Evolutionary conservation across 164 flowering plant species (phyloP).

Genomic region (Brasenia schreberi): DNA sequence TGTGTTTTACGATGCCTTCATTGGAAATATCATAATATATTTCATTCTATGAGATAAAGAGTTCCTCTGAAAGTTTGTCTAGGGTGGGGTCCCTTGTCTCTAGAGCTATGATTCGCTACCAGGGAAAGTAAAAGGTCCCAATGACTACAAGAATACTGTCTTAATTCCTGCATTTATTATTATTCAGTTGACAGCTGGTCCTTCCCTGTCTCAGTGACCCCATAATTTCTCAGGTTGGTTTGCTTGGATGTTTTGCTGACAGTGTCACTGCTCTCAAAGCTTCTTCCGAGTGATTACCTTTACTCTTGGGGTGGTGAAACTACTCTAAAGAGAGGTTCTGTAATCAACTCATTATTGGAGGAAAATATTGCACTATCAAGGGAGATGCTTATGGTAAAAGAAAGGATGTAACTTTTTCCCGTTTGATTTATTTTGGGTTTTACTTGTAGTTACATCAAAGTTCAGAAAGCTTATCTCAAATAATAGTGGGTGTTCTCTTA

Average conservation of each 20-base stretch:
- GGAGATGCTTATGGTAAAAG: conserved; percentile 36
- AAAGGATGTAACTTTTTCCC: neutral
- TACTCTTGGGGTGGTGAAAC: conserved; percentile 62
- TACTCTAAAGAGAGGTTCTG: conserved; percentile 39
- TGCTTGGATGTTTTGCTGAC: conserved; percentile 6
- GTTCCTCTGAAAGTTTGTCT: no score
- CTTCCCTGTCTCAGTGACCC: no score
- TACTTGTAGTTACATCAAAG: neutral
- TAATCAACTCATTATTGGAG: conserved; percentile 33
- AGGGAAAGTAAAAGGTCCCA: no score
- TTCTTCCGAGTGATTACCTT: conserved; percentile 36
- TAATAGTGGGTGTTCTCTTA: neutral
- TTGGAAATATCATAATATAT: no score
- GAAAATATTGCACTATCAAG: conserved; percentile 23
- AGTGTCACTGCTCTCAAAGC: conserved; percentile 36
- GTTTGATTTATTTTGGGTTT: no score
- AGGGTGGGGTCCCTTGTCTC: no score
- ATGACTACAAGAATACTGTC: neutral
- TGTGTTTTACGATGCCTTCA: no score
- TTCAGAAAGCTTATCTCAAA: neutral
- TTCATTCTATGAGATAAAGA: no score
- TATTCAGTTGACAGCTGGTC: neutral
- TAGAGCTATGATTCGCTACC: no score
- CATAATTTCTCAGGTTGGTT: neutral
- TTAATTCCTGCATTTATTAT: no score